Conservation (phyloP, 306 rosid species). For the Urtica urens region DNA sequence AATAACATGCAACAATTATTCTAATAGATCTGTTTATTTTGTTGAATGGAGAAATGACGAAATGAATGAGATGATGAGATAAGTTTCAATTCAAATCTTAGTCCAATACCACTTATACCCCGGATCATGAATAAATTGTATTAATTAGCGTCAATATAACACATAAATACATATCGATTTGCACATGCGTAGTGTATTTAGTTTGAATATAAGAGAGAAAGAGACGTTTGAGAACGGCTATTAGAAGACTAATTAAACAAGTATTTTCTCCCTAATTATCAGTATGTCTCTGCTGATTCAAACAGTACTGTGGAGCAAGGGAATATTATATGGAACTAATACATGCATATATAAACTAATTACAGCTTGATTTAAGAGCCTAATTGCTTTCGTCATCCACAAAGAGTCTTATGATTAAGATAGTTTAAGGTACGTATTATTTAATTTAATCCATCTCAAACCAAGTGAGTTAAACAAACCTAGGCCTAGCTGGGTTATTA, state of each 20-base stretch:
- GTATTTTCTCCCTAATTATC: slow-evolving; percentile 19
- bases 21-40: no score
- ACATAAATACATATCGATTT: no score
- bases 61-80: neutral
- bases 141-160: no score
- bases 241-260: slow-evolving; percentile 19
- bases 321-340: neutral
- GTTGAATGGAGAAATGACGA: neutral
- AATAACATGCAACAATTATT: no score
- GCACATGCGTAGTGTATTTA: no score
- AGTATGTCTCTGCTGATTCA: slow-evolving; percentile 24
- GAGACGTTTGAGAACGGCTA: slow-evolving; percentile 48
- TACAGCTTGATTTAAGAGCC: slow-evolving; percentile 19
- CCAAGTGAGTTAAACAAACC: slow-evolving; percentile 15
- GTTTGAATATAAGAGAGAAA: slow-evolving; percentile 26
- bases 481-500: slow-evolving; percentile 1
- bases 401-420: slow-evolving; percentile 6
- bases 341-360: neutral
- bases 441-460: slow-evolving; percentile 11
- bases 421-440: neutral
- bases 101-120: slow-evolving; percentile 4
- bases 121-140: neutral
- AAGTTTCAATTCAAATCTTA: neutral
- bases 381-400: slow-evolving; percentile 38
- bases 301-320: slow-evolving; percentile 9